These are phyloP conservation scores for Actinomucor elegans DNA, from an alignment of 371 early-diverging fungal genomes.

Conservation along the genomic window DNA sequence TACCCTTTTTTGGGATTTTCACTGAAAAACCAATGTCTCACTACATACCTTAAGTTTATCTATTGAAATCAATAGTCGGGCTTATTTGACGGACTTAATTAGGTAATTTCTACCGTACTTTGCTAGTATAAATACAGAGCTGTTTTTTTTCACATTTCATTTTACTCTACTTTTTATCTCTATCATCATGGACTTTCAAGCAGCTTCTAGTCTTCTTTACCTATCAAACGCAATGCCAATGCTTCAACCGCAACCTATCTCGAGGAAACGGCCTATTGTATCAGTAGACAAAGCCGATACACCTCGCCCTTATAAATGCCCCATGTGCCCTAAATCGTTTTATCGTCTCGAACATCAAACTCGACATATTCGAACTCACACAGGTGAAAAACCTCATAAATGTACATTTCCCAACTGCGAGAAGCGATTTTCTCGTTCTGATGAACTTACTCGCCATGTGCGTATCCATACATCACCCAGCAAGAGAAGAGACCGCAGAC, in stretches of 20 bases:
- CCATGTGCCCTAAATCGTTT: constrained; percentile 65
- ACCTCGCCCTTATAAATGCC: constrained; percentile 67
- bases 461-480: constrained; percentile 61
- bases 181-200: constrained; percentile 28
- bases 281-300: constrained; percentile 40
- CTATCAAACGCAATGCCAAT: constrained; percentile 24
- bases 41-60: constrained; percentile 2
- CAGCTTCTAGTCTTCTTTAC: constrained; percentile 36
- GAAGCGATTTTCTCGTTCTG: constrained; percentile 76
- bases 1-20: constrained; percentile 4
- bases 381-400: constrained; percentile 81
- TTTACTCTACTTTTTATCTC: constrained; percentile 6
- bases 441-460: constrained; percentile 66
- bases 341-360: constrained; percentile 71
- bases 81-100: constrained; percentile 6
- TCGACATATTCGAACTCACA: constrained; percentile 82
- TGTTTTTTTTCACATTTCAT: neutral
- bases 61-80: constrained; percentile 3
- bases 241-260: constrained; percentile 2
- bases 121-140: constrained; percentile 15
- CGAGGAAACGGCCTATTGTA: constrained; percentile 32
- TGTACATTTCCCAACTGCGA: constrained; percentile 72
- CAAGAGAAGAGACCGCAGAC: constrained; percentile 27
- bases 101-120: constrained; percentile 10
- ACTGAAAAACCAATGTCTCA: neutral